Base-by-base conservation (phyloP, 306 rosid species). In the Trifolium subterraneum region DNA sequence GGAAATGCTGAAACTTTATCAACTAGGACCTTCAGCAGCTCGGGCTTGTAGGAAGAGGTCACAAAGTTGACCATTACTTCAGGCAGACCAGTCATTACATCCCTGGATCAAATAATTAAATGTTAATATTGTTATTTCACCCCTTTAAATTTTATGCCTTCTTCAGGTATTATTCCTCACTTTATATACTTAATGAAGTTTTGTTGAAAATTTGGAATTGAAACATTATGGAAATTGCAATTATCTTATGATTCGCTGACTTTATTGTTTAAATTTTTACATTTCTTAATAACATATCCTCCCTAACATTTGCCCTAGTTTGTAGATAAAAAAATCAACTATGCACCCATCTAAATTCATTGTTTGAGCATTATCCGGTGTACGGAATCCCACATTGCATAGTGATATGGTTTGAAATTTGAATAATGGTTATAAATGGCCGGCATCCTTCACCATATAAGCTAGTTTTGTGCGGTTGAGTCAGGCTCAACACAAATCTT, bases 31-130 rank as follows among this genome's bases (percentile, higher is more conserved):
- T 77, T 75, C 81, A 93, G 89, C 74, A 87, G 83, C 68, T 88
- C 91, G 50, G 92, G 92, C 81, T 86, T 78, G 88, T 89, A 82
- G 62, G 96, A 91, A 58, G 98, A 91, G 71, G 94, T 93, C 87
- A 93, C 98, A 75, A 93, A 88, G 84, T 93, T 93, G 61, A 93
- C 98, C 98, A 93, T 91, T 71, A 93, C 77, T 82, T 93, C 97
- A 68, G 90, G 88, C 42, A 72, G 86, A 81, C 91, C 85, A 56
- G 94, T 89, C 64, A 71, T 70, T 56, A 87, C 86, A 81, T 91
- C 83, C 73, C 98, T 93, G 82, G 51, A 61, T 80, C 70, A 81
- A 73, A 79, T 77, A 75, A 39, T 29, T 44, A 67, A 62, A 20
- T 35, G 48, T 71, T 45, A 61, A 65, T 63, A 31, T 48, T 64